These are phyloP conservation scores for Triadica sebifera DNA, from an alignment of 345 rosid species.

Conservation along the genomic window DNA sequence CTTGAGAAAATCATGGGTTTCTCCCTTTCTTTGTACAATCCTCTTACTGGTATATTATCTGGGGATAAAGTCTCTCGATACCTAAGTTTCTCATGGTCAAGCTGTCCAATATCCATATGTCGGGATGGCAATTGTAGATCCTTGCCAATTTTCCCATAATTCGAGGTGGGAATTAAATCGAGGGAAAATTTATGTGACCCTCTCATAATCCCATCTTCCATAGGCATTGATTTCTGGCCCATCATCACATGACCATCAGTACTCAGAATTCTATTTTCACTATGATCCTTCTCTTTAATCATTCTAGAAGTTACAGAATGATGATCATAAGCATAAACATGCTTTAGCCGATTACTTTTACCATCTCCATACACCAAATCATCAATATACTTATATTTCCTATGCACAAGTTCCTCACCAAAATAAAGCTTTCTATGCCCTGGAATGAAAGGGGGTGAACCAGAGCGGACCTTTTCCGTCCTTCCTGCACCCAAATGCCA, in stretches of 20 bases:
- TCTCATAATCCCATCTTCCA: constrained; percentile 36
- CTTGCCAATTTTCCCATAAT: constrained; percentile 36
- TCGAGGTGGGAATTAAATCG: constrained; percentile 28
- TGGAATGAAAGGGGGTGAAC: constrained; percentile 27
- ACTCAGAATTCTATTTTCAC: constrained; percentile 28
- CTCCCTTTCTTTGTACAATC: constrained; percentile 37
- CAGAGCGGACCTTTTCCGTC: constrained; percentile 23
- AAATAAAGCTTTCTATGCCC: constrained; percentile 31
- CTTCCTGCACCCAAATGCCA: constrained; percentile 36
- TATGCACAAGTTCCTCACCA: constrained; percentile 22
- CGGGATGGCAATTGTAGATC: constrained; percentile 22
- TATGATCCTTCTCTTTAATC: constrained; percentile 33
- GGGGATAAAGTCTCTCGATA: constrained; percentile 34
- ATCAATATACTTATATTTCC: constrained; percentile 27
- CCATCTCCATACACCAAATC: constrained; percentile 29
- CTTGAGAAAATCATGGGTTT: constrained; percentile 34
- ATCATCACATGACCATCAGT: constrained; percentile 25
- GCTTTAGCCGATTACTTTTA: constrained; percentile 29
- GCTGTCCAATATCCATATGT: constrained; percentile 22
- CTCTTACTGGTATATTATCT: constrained; percentile 24
- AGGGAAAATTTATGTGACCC: constrained; percentile 30
- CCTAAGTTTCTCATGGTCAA: constrained; percentile 34
- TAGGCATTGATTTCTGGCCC: constrained; percentile 31
- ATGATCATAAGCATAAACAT: constrained; percentile 36
- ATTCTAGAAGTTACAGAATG: constrained; percentile 29